Evolutionary conservation across 495 filamentous ascomycete species (phyloP).

Genomic region (Neurospora sp.): DNA sequence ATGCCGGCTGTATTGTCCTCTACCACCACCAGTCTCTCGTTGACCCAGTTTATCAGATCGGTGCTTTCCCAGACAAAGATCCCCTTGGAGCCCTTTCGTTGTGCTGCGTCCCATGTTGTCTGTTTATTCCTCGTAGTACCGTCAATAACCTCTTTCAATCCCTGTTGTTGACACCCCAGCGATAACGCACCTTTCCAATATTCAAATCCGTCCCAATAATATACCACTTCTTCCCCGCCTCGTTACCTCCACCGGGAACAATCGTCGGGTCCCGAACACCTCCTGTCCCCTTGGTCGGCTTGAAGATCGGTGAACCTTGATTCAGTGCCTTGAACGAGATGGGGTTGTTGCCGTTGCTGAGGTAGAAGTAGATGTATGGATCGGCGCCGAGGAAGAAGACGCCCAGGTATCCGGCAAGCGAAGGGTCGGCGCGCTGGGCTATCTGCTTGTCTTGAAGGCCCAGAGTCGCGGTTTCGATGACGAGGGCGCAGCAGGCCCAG

Average conservation of each 20-base stretch:
- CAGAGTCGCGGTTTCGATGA: background rate
- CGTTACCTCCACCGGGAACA: conserved; percentile 35
- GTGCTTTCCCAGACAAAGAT: conserved; percentile 47
- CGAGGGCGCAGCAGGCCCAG: background rate
- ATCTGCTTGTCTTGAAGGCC: conserved; percentile 4
- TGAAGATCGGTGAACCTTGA: conserved; percentile 34
- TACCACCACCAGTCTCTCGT: conserved; percentile 38
- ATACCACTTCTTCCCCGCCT: conserved; percentile 44
- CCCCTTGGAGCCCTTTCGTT: conserved; percentile 36
- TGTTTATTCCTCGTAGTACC: background rate
- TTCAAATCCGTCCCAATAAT: conserved; percentile 44
- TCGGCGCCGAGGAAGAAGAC: conserved; percentile 45
- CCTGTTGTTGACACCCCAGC: background rate
- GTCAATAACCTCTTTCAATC: background rate
- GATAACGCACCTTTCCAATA: conserved; percentile 33
- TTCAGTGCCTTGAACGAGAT: conserved; percentile 38
- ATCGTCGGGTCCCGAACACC: conserved; percentile 41
- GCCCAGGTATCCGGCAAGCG: conserved; percentile 37
- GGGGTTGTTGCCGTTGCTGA: conserved; percentile 40
- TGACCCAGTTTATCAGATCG: conserved; percentile 37
- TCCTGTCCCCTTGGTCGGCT: conserved; percentile 38
- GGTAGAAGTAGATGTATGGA: conserved; percentile 45
- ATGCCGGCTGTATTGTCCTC: conserved; percentile 42
- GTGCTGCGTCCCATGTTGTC: conserved; percentile 43
- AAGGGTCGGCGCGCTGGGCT: conserved; percentile 26